Conservation (phyloP, 176 grass and related monocot genomes). For the Rhynchospora tenuis region DNA sequence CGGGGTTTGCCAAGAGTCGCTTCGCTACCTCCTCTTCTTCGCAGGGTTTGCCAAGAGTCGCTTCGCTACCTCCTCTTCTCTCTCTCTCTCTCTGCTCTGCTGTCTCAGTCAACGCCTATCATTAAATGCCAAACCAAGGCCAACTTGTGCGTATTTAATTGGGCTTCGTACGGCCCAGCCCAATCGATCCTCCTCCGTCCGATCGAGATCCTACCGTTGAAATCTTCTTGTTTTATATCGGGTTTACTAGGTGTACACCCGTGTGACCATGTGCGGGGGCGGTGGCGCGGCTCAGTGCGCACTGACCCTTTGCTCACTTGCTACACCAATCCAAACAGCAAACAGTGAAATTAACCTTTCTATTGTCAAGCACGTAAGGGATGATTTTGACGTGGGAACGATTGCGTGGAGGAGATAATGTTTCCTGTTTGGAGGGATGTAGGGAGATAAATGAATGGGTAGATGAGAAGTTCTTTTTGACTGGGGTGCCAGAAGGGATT, state of each 20-base stretch:
- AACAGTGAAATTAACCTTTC: background rate
- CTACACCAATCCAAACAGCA: background rate
- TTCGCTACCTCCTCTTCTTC: constrained; percentile 10
- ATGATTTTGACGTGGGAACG: background rate
- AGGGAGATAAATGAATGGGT: background rate
- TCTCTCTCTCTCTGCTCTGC: background rate
- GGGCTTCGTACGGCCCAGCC: background rate
- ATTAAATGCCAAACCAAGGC: constrained; percentile 1
- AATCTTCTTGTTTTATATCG: background rate
- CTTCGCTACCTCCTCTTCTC: constrained; percentile 13
- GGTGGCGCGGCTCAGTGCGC: background rate
- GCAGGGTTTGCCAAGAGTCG: constrained; percentile 18
- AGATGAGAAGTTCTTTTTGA: constrained; percentile 25
- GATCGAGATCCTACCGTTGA: background rate
- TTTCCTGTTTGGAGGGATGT: background rate
- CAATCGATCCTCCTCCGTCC: background rate
- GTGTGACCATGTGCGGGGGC: constrained; percentile 2
- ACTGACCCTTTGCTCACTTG: background rate
- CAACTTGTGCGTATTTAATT: background rate
- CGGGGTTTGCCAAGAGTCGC: constrained; percentile 35
- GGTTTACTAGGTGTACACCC: background rate
- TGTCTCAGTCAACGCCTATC: constrained; percentile 56
- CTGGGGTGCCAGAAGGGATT: constrained; percentile 12
- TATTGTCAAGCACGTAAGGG: background rate
- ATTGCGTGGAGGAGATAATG: background rate